A percentile compares a stretch with the other conserved stretches of the same genome.
phyloP scores from a whole-genome alignment of 1,284 basidiomycete genomes.

The Polyporus tsugae region DNA sequence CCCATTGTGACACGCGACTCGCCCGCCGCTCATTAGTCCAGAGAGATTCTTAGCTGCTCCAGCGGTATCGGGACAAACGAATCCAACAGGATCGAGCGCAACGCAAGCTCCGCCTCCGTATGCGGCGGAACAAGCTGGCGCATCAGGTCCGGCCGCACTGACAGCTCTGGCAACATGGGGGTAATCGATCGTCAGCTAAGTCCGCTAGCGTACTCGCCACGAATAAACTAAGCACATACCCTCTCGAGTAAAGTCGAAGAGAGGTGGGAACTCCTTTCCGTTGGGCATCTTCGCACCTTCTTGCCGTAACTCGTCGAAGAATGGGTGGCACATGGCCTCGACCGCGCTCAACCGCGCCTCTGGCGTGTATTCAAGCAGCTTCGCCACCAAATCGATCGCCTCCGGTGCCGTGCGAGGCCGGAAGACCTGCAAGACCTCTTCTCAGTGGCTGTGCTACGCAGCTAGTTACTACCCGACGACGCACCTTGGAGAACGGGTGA shows the following conservation, averaged over 20 bases:
- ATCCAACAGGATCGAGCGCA: constrained; percentile 88
- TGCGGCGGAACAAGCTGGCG: constrained; percentile 90
- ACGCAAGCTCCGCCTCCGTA: constrained; percentile 88
- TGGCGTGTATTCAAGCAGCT: constrained; percentile 97
- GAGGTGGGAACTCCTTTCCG: constrained; percentile 92
- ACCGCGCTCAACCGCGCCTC: constrained; percentile 90
- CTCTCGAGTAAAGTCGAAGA: constrained; percentile 98
- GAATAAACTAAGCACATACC: constrained; percentile 59
- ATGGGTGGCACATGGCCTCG: constrained; percentile 94
- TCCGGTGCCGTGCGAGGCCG: constrained; percentile 95
- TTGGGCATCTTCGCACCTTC: constrained; percentile 96
- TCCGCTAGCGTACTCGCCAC: constrained; percentile 8
- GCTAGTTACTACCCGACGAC: constrained; percentile 27
- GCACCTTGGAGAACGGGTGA: constrained; percentile 91
- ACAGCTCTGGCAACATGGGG: constrained; percentile 75
- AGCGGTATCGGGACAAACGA: constrained; percentile 94
- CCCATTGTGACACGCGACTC: constrained; percentile 26
- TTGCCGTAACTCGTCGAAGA: constrained; percentile 95
- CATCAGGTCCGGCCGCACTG: constrained; percentile 94
- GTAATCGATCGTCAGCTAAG: constrained; percentile 8
- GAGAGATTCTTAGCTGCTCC: constrained; percentile 89
- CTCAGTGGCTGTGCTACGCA: constrained; percentile 21
- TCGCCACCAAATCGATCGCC: constrained; percentile 95
- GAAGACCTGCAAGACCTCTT: constrained; percentile 80
- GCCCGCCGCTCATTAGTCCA: constrained; percentile 67